Evolutionary conservation across 192 early-diverging fungal species (phyloP), one percentile per base, ranked within the genome.

Genomic region (Endogone sp.): DNA sequence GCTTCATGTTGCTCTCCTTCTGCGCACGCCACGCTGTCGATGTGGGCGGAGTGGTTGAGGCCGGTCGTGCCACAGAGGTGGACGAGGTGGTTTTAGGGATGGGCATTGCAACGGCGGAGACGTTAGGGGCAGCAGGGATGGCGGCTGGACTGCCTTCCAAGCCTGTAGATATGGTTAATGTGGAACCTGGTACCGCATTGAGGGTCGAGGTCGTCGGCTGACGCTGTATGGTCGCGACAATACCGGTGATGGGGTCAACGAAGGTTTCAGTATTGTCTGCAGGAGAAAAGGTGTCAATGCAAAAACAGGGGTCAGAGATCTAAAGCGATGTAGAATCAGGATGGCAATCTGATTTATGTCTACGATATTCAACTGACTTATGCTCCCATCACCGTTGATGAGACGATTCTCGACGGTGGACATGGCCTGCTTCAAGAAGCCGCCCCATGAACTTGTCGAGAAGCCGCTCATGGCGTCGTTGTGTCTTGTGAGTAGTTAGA

Each of bases 351-450:
- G n/a, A n/a, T n/a, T n/a, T n/a, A n/a, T n/a, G n/a, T n/a, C n/a
- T n/a, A n/a, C n/a, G n/a, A n/a, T n/a, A n/a, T n/a, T n/a, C n/a
- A n/a, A n/a, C n/a, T n/a, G n/a, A n/a, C n/a, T n/a, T n/a, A n/a
- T n/a, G n/a, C n/a, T n/a, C n/a, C n/a, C 9, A 92, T 79, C 57
- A 90, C 85, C 22, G n/a, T 85, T 88, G 79, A 92, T 90, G 54
- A 93, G 82, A 49, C 87, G 84, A 20, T 85, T 90, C 72, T 93
- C 92, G 29, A 93, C 86, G 59, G 84, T 83, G 16, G 87, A 88
- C 21, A 92, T 83, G 3, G 90, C 90, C 70, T 86, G 87, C 64
- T 92, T 91, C 57, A 93, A 76, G 64, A 91, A 83, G 67, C 77
- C 83, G 60, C 90, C 86, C 86, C 86, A 91, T 49, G 69, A 68